Percentiles rank a stretch among this genome's conserved stretches.
These are phyloP conservation scores for Plasmodium knowlesi DNA, from an alignment of 169 alveolate genomes.

Conservation along the genomic window DNA sequence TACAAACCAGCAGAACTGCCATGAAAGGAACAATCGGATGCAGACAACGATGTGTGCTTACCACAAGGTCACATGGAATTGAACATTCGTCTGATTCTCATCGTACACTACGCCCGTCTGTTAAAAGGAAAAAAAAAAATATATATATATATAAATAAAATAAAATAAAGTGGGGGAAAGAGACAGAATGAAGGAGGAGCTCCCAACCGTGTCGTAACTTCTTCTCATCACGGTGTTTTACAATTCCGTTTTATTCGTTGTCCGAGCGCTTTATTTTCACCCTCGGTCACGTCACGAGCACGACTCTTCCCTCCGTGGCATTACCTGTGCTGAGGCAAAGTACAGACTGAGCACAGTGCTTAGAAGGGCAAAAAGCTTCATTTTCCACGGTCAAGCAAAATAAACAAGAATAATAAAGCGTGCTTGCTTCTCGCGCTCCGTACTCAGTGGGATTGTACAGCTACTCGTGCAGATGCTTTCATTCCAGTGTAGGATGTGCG, in stretches of 20 bases:
- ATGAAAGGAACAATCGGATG: background rate
- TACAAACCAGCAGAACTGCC: background rate
- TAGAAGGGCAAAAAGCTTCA: conserved; percentile 37
- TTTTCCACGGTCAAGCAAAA: background rate
- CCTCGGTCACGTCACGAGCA: background rate
- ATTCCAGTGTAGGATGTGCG: background rate
- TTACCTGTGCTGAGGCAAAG: conserved; percentile 51
- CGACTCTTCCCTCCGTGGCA: background rate
- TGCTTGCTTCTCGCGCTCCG: background rate
- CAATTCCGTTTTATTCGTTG: background rate
- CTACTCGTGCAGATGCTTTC: background rate
- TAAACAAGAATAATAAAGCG: background rate
- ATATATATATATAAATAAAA: too few relatives aligned
- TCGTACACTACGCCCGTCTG: conserved; percentile 65
- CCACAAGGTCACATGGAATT: conserved; percentile 61
- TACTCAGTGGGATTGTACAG: background rate
- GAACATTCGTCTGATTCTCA: conserved; percentile 50
- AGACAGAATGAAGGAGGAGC: background rate
- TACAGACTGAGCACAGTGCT: conserved; percentile 11
- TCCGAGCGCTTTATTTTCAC: background rate
- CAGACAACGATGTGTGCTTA: background rate
- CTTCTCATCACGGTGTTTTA: background rate
- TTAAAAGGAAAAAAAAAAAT: background rate
- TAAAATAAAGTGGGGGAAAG: background rate
- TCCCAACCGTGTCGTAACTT: background rate